Evolutionary conservation across 305 asterid species (phyloP).

Genomic region (Solanum hybrid): DNA sequence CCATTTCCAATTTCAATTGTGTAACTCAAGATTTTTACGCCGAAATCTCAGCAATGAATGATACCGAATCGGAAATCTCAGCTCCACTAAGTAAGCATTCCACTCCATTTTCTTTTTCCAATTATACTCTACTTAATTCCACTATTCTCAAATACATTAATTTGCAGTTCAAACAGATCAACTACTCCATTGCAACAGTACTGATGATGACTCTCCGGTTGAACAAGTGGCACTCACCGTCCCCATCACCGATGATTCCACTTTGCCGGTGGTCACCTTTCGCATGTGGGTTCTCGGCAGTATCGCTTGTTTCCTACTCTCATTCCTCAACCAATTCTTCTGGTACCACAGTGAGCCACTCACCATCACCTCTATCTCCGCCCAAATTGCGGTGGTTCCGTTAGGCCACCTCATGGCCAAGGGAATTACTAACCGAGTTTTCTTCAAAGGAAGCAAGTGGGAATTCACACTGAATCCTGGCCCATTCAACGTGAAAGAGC

Average conservation of each 20-base stretch:
- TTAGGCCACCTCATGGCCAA: constrained; percentile 85
- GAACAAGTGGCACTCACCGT: constrained; percentile 90
- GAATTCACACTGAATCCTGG: constrained; percentile 81
- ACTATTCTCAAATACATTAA: neutral
- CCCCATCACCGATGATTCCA: constrained; percentile 53
- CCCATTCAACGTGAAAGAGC: constrained; percentile 73
- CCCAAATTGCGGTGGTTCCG: constrained; percentile 91
- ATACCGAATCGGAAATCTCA: neutral
- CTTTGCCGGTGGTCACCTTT: constrained; percentile 75
- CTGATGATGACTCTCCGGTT: constrained; percentile 47
- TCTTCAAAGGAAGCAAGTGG: constrained; percentile 51
- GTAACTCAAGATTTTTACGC: neutral
- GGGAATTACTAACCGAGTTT: constrained; percentile 36
- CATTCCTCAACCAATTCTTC: constrained; percentile 95
- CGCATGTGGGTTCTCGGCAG: constrained; percentile 75
- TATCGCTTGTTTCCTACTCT: constrained; percentile 67
- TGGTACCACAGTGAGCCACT: constrained; percentile 95
- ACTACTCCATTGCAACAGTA: neutral
- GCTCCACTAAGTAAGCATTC: neutral
- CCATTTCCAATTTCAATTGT: neutral
- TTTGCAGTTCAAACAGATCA: neutral
- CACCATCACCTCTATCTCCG: constrained; percentile 69
- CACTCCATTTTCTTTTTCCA: neutral
- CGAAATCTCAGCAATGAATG: neutral
- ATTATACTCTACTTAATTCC: neutral